These are phyloP conservation scores for Panellus pusillus DNA, from an alignment of 768 basidiomycete species.

Conservation along the genomic window DNA sequence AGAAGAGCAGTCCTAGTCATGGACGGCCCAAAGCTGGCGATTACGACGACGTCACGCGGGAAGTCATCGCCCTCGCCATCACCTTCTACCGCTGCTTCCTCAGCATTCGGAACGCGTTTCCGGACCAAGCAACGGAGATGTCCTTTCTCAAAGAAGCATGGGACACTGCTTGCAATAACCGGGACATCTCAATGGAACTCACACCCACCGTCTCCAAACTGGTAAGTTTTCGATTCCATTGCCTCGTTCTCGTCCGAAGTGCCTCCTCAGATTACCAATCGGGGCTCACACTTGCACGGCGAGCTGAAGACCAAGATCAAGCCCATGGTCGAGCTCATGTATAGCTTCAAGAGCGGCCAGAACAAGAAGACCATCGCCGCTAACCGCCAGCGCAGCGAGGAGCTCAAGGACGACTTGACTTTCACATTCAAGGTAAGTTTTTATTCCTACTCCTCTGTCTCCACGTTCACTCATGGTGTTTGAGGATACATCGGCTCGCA, in stretches of 20 bases:
- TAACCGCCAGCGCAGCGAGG: constrained; percentile 12
- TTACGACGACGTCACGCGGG: constrained; percentile 6
- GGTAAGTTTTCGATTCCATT: not conserved
- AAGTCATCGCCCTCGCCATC: not conserved
- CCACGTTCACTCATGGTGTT: not conserved
- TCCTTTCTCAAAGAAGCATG: not conserved
- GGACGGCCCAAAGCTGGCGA: constrained; percentile 9
- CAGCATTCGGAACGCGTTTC: not conserved
- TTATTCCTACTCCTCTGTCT: not conserved
- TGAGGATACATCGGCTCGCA: not conserved
- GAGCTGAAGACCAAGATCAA: constrained; percentile 21
- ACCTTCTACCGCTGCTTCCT: not conserved
- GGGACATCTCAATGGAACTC: not conserved
- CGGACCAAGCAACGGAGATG: not conserved
- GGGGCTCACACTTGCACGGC: constrained; percentile 20
- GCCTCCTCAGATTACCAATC: constrained; percentile 2
- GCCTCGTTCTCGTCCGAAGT: not conserved
- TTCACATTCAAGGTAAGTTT: constrained; percentile 21
- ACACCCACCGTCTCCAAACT: constrained; percentile 1
- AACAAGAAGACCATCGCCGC: constrained; percentile 7
- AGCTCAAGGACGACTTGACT: constrained; percentile 12
- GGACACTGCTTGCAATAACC: not conserved
- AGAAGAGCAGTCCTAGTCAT: too few species aligned
- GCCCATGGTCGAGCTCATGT: constrained; percentile 10
- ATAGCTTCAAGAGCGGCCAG: constrained; percentile 16